Base-by-base conservation (phyloP, 2,329 filamentous ascomycete species). In the Aureobasidium melanogenum region DNA sequence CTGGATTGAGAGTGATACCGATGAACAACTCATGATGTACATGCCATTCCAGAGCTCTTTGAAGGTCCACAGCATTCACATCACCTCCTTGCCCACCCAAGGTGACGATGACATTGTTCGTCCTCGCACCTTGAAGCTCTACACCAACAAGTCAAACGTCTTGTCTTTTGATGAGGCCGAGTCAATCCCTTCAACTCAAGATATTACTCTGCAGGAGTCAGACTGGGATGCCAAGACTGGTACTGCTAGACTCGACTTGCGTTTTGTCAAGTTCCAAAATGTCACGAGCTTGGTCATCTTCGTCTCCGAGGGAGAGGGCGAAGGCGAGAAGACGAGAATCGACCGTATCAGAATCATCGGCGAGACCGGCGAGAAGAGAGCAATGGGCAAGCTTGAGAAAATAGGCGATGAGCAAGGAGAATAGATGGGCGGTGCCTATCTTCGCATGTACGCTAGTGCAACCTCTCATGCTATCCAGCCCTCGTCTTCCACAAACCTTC, bases 241-340 rank as follows among this genome's bases (percentile, higher is more conserved):
- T 19, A 81, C 79, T 0, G 79, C 79, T 19, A 80, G 78, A 69
- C 67, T 80, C 30, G 78, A 80, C 74, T 77, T 97, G 68, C 88
- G 92, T 15, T 97, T 93, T 70, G 94, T 99, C 76, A 97, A 97
- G 78, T 99, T 97, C 80, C 94, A 97, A 77, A 95, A 91, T 71
- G 88, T 97, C 59, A 88, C 85, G 63, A 94, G 87, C 64, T 72
- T 99, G 68, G 88, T 96, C 19, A 68, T 99, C 12, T 99, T 97
- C 73, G 86, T 99, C 36, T 88, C 89, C 59, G 87, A 95, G 71
- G 77, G 76, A 3, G 89, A 93, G 60, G 87, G 86, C 19, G 87
- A 90, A 56, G 84, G 87, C 46, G 92, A 97, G 72, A 92, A 89
- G 79, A 87, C 94, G 62, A 86, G 94, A 61, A 75, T 99, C 54